These are phyloP conservation scores for Vitis riparia DNA, from an alignment of 164 flowering plant species.

Conservation along the genomic window DNA sequence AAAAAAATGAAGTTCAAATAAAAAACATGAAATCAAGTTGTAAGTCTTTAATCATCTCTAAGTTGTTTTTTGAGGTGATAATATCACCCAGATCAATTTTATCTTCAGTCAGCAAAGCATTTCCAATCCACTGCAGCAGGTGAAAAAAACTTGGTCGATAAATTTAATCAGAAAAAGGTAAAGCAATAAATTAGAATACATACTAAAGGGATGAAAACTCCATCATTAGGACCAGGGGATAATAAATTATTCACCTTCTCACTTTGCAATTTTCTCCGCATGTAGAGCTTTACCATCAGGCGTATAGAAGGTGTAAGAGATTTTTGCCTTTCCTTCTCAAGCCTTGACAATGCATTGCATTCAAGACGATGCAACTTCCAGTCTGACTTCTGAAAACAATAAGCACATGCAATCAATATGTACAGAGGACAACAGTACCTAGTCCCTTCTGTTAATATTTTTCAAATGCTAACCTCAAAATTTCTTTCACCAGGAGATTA, in stretches of 20 bases:
- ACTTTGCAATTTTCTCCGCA: conserved; percentile 66
- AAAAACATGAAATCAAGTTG: too few species aligned
- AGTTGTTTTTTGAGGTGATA: too few species aligned
- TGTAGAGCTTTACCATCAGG: conserved; percentile 74
- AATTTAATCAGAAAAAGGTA: not conserved
- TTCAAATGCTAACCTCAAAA: too few species aligned
- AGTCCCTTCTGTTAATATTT: too few species aligned
- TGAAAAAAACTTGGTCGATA: too few species aligned
- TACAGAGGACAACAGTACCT: not conserved
- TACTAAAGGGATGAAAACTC: too few species aligned
- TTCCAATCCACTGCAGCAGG: too few species aligned
- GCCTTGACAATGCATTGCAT: conserved; percentile 59
- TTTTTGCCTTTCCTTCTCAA: conserved; percentile 57
- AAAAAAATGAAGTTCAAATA: too few species aligned
- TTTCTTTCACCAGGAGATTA: too few species aligned
- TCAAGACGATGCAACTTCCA: conserved; percentile 91
- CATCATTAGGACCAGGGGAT: not conserved
- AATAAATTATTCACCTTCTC: conserved; percentile 51
- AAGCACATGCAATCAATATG: conserved; percentile 2
- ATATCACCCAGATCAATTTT: too few species aligned
- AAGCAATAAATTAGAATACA: not conserved
- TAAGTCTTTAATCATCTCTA: too few species aligned
- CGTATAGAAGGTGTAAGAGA: conserved; percentile 80
- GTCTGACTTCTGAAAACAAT: conserved; percentile 63
- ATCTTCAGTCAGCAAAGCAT: too few species aligned